Evolutionary conservation across 2,329 filamentous ascomycete species (phyloP).

Genomic region (Nothomitra cinnamomea): DNA sequence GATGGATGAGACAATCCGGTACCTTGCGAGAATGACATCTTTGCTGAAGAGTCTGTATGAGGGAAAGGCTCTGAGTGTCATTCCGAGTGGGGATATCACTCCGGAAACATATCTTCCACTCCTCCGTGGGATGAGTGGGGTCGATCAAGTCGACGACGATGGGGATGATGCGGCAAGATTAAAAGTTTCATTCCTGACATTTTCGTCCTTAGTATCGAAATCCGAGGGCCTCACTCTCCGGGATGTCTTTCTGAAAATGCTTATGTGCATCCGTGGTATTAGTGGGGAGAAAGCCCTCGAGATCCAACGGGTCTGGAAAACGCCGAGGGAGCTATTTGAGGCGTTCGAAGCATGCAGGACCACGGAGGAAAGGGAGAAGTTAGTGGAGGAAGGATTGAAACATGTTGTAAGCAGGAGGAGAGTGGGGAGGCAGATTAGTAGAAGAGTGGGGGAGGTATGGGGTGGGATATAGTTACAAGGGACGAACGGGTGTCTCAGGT

Average conservation of each 20-base stretch:
- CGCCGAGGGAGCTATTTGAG: constrained; percentile 52
- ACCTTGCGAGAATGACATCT: constrained; percentile 54
- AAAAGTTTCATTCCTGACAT: constrained; percentile 53
- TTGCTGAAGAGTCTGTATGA: constrained; percentile 48
- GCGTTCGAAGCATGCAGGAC: constrained; percentile 42
- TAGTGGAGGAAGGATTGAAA: constrained; percentile 32
- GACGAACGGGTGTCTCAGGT: too few species aligned
- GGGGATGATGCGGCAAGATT: constrained; percentile 35
- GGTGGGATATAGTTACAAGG: constrained; percentile 18
- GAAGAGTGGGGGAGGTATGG: constrained; percentile 59
- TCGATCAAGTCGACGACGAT: constrained; percentile 27
- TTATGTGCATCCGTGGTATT: constrained; percentile 63
- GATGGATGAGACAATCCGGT: constrained; percentile 62
- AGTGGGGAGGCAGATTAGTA: constrained; percentile 46
- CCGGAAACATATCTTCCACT: constrained; percentile 48
- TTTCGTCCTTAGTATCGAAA: constrained; percentile 57
- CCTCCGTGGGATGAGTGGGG: constrained; percentile 18
- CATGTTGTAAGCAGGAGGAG: constrained; percentile 49
- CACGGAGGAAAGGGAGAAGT: constrained; percentile 35
- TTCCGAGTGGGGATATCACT: constrained; percentile 48
- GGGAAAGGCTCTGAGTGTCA: constrained; percentile 35
- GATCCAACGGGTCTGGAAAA: constrained; percentile 64
- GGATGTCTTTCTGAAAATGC: constrained; percentile 68
- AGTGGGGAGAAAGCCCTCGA: constrained; percentile 65
- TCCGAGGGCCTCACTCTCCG: constrained; percentile 56